These are phyloP conservation scores for Yamagishiella unicocca DNA, from an alignment of 139 green algal genomes.

Conservation along the genomic window DNA sequence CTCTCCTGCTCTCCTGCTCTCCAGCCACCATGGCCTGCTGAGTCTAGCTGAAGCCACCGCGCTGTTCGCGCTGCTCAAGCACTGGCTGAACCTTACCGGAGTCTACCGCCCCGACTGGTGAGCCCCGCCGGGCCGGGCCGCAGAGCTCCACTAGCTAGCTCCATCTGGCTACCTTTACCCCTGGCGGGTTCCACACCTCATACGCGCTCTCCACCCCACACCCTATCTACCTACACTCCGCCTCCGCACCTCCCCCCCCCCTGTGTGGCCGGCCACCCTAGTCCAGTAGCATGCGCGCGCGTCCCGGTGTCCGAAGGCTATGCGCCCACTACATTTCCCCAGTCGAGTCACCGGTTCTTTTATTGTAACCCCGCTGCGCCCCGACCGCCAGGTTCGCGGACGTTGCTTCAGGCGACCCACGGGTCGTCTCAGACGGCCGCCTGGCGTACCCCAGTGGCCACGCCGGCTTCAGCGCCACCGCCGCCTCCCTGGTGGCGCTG, in stretches of 20 bases:
- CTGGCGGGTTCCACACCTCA: neutral
- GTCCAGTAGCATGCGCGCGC: too few relatives aligned
- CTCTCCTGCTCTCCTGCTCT: neutral
- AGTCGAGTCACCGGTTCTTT: too few relatives aligned
- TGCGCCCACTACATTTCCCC: too few relatives aligned
- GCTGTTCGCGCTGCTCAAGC: constrained; percentile 1
- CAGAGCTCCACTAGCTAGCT: neutral
- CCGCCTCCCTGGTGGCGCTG: neutral
- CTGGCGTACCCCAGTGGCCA: constrained; percentile 31
- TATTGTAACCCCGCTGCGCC: too few relatives aligned
- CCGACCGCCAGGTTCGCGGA: constrained; percentile 27
- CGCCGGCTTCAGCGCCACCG: constrained; percentile 16
- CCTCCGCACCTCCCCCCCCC: neutral
- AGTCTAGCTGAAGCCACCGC: neutral
- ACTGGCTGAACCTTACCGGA: constrained; percentile 7
- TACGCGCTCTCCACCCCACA: neutral
- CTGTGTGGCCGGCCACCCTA: too few relatives aligned
- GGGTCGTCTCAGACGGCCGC: neutral
- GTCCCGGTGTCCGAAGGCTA: too few relatives aligned
- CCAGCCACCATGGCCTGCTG: constrained; percentile 29
- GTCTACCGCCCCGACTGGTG: constrained; percentile 31
- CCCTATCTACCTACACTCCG: neutral
- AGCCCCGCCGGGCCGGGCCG: neutral
- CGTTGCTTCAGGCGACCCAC: neutral
- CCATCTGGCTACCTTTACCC: neutral